A percentile compares a stretch with the other conserved stretches of the same genome.
phyloP scores from a whole-genome alignment of 2,329 filamentous ascomycete species.

The Cladosporium sp. region DNA sequence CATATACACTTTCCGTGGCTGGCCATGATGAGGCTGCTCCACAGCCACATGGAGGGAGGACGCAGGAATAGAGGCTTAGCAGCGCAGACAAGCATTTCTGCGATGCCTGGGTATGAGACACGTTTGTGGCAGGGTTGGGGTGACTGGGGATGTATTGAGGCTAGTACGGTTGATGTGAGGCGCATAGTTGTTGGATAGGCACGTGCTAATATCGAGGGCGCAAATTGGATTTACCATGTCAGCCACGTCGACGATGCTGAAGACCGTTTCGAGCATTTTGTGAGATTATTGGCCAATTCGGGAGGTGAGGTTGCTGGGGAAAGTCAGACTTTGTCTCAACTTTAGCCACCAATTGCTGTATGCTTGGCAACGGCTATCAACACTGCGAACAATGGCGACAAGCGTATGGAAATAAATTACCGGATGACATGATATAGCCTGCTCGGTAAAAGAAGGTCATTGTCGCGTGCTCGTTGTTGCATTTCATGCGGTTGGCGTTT shows the following conservation, averaged over 20 bases:
- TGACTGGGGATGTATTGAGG: not conserved
- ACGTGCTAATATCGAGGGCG: not conserved
- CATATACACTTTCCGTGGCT: slow-evolving; percentile 9
- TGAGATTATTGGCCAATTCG: not conserved
- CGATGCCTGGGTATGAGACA: slow-evolving; percentile 1
- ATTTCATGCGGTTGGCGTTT: no score
- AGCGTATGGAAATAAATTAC: no score
- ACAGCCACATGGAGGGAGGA: slow-evolving; percentile 6
- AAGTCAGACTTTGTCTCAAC: no score
- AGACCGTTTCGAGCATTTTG: not conserved
- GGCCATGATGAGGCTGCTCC: not conserved
- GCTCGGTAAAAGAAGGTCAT: no score
- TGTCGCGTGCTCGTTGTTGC: no score
- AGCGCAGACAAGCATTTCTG: slow-evolving; percentile 2
- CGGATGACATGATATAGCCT: no score
- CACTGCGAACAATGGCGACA: no score
- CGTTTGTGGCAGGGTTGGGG: not conserved
- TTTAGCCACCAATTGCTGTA: no score
- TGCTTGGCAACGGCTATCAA: no score
- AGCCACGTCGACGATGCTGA: not conserved
- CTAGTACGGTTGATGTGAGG: not conserved
- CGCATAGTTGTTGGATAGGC: not conserved
- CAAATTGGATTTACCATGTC: not conserved
- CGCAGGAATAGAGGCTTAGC: not conserved
- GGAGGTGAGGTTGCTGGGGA: slow-evolving; percentile 11